Percentiles rank a stretch among this genome's conserved stretches.
Conservation (phyloP, 148 eudicot species). For the Persicaria tinctoria region DNA sequence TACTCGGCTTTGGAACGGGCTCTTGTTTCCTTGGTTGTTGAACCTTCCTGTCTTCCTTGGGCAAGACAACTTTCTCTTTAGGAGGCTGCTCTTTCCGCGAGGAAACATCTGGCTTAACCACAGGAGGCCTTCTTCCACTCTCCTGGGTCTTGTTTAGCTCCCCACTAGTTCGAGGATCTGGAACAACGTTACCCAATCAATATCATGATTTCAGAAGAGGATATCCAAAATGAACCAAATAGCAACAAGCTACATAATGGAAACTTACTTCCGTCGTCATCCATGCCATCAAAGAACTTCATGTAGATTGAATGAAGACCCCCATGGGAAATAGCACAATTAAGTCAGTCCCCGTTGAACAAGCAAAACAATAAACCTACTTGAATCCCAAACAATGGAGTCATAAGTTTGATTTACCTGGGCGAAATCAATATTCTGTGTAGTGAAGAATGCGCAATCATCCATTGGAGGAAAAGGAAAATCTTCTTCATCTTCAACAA, state of each 20-base stretch:
- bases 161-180: constrained; percentile 72
- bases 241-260: neutral
- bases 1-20: constrained; percentile 32
- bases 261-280: constrained; percentile 95
- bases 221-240: constrained; percentile 21
- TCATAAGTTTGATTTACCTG: constrained; percentile 33
- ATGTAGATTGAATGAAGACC: constrained; percentile 10
- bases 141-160: constrained; percentile 57
- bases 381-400: neutral
- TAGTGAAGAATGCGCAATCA: constrained; percentile 53
- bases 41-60: constrained; percentile 38
- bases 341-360: constrained; percentile 31
- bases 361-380: neutral
- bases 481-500: constrained; percentile 76
- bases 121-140: constrained; percentile 36
- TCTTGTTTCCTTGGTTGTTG: constrained; percentile 30
- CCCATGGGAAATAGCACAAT: constrained; percentile 12
- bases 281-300: constrained; percentile 91
- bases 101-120: constrained; percentile 24
- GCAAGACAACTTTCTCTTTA: neutral
- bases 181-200: constrained; percentile 31
- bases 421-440: constrained; percentile 57
- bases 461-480: constrained; percentile 95
- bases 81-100: constrained; percentile 30
- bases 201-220: constrained; percentile 27